phyloP scores from a whole-genome alignment of 179 eudicot species.

The Gypsophila paniculata region DNA sequence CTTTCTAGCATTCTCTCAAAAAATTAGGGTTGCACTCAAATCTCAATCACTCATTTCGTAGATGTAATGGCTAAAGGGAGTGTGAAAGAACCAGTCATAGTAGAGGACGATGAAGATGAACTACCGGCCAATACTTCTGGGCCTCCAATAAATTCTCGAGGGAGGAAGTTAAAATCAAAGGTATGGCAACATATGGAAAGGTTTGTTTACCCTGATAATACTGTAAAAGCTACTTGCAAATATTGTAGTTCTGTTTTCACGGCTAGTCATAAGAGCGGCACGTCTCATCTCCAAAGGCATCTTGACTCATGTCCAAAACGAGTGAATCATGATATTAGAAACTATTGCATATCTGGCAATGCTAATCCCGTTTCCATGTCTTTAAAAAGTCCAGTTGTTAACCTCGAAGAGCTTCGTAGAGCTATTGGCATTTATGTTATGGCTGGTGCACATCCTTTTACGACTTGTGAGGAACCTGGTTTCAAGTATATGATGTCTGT shows the following conservation, averaged over 20 bases:
- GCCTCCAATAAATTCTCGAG: too few relatives aligned
- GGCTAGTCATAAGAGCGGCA: not conserved
- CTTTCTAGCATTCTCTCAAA: too few relatives aligned
- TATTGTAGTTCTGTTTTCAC: not conserved
- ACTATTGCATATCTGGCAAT: not conserved
- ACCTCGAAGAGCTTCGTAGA: not conserved
- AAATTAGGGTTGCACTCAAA: too few relatives aligned
- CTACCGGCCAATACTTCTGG: too few relatives aligned
- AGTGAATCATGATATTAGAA: not conserved
- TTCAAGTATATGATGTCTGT: not conserved
- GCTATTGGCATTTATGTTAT: not conserved
- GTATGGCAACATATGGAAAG: too few relatives aligned
- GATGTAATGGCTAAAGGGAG: too few relatives aligned
- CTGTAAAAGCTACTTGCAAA: not conserved
- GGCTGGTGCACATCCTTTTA: slow-evolving; percentile 6
- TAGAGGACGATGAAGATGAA: too few relatives aligned
- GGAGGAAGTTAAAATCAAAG: too few relatives aligned
- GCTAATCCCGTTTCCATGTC: not conserved
- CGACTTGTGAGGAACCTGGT: slow-evolving; percentile 12
- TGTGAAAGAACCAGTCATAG: too few relatives aligned
- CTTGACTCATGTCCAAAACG: not conserved
- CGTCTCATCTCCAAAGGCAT: not conserved
- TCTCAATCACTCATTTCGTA: too few relatives aligned
- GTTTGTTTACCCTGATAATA: too few relatives aligned
- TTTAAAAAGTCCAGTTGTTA: not conserved